phyloP scores from a whole-genome alignment of 208 protist species.

The Novymonas esmeraldas region DNA sequence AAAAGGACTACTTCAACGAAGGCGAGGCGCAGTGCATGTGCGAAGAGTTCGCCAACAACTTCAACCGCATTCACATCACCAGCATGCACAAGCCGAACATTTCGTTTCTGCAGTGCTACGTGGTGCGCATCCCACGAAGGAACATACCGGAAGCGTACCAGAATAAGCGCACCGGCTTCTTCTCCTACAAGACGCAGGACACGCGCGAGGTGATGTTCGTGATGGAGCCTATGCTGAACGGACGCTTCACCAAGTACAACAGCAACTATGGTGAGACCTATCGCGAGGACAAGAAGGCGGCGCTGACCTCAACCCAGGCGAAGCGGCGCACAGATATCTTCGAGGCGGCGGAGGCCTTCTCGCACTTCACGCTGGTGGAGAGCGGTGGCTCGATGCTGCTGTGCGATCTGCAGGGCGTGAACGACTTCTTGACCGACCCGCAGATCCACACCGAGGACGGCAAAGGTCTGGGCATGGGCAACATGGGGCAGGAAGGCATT shows the following conservation, averaged over 20 bases:
- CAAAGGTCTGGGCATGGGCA: conserved; percentile 81
- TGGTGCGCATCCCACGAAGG: conserved; percentile 61
- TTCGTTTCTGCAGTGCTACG: conserved; percentile 88
- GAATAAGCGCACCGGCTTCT: conserved; percentile 57
- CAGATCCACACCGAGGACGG: conserved; percentile 86
- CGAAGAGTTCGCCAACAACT: conserved; percentile 83
- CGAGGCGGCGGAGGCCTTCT: conserved; percentile 86
- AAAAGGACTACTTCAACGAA: conserved; percentile 90
- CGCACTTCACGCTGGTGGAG: conserved; percentile 78
- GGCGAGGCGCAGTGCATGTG: conserved; percentile 88
- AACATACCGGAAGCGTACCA: conserved; percentile 60
- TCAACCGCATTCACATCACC: conserved; percentile 63
- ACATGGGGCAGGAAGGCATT: conserved; percentile 85
- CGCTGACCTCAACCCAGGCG: conserved; percentile 42
- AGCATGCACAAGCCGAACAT: conserved; percentile 63
- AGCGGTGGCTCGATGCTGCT: conserved; percentile 78
- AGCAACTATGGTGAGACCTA: conserved; percentile 87
- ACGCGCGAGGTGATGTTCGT: conserved; percentile 76
- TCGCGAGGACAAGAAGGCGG: conserved; percentile 61
- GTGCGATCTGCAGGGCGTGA: conserved; percentile 83
- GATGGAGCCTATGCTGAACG: conserved; percentile 89
- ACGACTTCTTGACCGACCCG: conserved; percentile 85
- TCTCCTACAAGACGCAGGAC: conserved; percentile 76
- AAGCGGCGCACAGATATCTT: conserved; percentile 60
- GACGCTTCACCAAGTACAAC: conserved; percentile 90